phyloP scores from a whole-genome alignment of 1,284 basidiomycete genomes.

The Trichosporon ovoides region DNA sequence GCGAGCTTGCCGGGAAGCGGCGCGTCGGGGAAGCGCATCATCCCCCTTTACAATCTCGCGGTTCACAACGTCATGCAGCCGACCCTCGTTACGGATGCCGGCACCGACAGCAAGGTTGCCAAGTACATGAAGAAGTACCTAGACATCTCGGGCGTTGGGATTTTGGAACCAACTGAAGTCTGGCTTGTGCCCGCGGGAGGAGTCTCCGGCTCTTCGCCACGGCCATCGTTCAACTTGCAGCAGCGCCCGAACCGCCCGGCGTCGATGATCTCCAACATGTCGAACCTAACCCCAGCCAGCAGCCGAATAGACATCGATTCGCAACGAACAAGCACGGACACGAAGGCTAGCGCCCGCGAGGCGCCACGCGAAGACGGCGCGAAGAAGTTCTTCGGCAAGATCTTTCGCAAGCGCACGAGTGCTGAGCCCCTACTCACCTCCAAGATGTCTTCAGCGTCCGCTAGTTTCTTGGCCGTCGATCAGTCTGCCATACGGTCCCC shows the following conservation, averaged over 20 bases:
- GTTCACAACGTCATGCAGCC: constrained; percentile 86
- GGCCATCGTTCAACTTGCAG: constrained; percentile 13
- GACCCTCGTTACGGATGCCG: constrained; percentile 62
- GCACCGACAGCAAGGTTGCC: constrained; percentile 90
- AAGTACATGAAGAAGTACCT: constrained; percentile 78
- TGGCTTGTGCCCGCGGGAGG: constrained; percentile 49
- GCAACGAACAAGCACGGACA: constrained; percentile 25
- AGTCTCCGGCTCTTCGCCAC: constrained; percentile 10
- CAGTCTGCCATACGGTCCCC: neutral
- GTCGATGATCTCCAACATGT: constrained; percentile 34
- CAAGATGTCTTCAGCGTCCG: constrained; percentile 5
- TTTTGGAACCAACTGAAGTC: constrained; percentile 77
- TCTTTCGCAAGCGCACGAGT: constrained; percentile 58
- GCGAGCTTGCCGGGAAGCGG: constrained; percentile 10
- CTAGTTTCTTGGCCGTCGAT: neutral
- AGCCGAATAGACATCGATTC: constrained; percentile 22
- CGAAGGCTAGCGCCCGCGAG: constrained; percentile 24
- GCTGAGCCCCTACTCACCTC: constrained; percentile 1
- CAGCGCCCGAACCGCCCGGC: constrained; percentile 20
- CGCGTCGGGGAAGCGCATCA: constrained; percentile 56
- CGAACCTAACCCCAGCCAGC: constrained; percentile 29
- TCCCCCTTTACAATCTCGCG: constrained; percentile 88
- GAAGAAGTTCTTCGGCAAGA: constrained; percentile 65
- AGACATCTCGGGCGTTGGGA: constrained; percentile 71
- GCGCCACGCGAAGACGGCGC: constrained; percentile 23